Evolutionary conservation across 2,329 filamentous ascomycete species (phyloP), one percentile per base, ranked within the genome.

Genomic region (Xylariaceae sp.): DNA sequence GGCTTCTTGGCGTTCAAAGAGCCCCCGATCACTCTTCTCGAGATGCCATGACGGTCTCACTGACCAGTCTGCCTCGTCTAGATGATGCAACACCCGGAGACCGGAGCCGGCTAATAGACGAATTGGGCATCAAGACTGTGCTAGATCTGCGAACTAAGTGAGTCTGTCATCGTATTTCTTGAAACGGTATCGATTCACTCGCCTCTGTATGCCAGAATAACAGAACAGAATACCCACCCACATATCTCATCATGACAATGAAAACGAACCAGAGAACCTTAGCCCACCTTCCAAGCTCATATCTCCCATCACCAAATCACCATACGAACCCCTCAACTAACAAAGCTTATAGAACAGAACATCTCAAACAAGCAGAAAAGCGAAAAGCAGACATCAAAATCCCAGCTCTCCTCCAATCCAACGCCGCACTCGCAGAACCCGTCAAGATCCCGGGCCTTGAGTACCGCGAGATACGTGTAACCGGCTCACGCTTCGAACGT

Each of bases 111-210:
- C 75, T 95, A 11, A 68, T 72, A 10, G 68, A 82, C 7, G 75
- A 82, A 31, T 77, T 85, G 58, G 75, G 79, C 18, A 80, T 95
- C 55, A 80, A 76, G 57, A 89, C 83, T 2, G 80, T 95, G 38
- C 78, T 95, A 52, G 90, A 95, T 70, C 73, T 95, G 11, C 81
- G 90, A 48, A 89, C 89, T 54, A 82, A 85, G 82, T 89, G 75
- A 52, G 67, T 47, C n/a, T 27, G 22, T 27, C 22, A 27, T 27
- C 22, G 7, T 27, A 7, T 27, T n/a, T 27, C 22, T 27, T 27
- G 22, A 27, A 27, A 27, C 22, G 7, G 4, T 27, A 27, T 7
- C 22, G 22, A 7, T 27, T n/a, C n/a, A n/a, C n/a, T n/a, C n/a
- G n/a, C n/a, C n/a, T n/a, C n/a, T n/a, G n/a, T 27, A 27, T 7